These are phyloP conservation scores for Letharia columbiana DNA, from an alignment of 495 filamentous ascomycete genomes.

Conservation along the genomic window DNA sequence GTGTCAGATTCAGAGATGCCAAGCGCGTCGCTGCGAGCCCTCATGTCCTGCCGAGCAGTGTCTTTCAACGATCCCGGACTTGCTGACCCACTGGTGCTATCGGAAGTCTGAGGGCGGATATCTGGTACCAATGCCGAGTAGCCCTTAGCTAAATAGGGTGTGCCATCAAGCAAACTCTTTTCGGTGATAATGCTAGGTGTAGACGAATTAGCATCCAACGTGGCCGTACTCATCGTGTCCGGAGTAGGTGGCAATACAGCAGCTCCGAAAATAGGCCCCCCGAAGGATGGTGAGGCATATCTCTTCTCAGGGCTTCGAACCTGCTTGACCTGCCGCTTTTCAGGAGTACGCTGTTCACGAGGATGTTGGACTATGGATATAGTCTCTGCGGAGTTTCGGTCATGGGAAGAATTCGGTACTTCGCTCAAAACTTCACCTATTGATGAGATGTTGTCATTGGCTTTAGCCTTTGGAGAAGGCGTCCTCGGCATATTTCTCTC, in stretches of 20 bases:
- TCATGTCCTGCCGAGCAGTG: neutral
- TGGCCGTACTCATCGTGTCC: slow-evolving; percentile 23
- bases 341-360: slow-evolving; percentile 10
- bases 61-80: slow-evolving; percentile 6
- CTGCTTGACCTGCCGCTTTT: slow-evolving; percentile 12
- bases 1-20: neutral
- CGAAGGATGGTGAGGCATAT: slow-evolving; percentile 12
- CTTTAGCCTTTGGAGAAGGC: slow-evolving; percentile 7
- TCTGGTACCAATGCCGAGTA: slow-evolving; percentile 2
- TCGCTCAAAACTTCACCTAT: slow-evolving; percentile 20
- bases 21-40: neutral
- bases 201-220: slow-evolving; percentile 20
- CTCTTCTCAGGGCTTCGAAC: slow-evolving; percentile 13
- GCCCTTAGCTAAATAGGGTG: slow-evolving; percentile 7
- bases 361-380: neutral
- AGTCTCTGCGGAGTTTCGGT: neutral
- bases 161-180: slow-evolving; percentile 19
- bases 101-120: slow-evolving; percentile 5
- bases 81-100: slow-evolving; percentile 5
- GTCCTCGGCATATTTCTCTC: slow-evolving; percentile 14
- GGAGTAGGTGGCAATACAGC: slow-evolving; percentile 23
- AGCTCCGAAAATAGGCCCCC: slow-evolving; percentile 19
- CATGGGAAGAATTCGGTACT: neutral
- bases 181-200: slow-evolving; percentile 25
- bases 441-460: slow-evolving; percentile 14